Evolutionary conservation across 2,329 filamentous ascomycete genomes (phyloP).

Genomic region (Cucurbitaria berberidis): DNA sequence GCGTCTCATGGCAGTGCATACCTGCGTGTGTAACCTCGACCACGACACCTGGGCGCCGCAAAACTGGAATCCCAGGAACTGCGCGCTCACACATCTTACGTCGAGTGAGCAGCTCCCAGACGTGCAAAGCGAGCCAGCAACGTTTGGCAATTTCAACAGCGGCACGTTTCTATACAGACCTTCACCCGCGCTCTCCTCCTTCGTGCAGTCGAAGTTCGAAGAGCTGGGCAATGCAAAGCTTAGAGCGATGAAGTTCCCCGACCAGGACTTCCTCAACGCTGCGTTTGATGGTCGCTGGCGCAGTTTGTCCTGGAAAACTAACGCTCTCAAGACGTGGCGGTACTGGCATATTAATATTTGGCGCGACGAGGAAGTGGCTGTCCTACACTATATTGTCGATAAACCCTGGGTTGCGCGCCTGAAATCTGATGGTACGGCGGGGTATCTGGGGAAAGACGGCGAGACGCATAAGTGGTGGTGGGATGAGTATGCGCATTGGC

Average conservation of each 20-base stretch:
- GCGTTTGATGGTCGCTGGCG: conserved; percentile 56
- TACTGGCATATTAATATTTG: conserved; percentile 61
- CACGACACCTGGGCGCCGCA: conserved; percentile 57
- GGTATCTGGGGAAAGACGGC: conserved; percentile 59
- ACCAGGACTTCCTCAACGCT: conserved; percentile 61
- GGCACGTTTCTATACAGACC: conserved; percentile 61
- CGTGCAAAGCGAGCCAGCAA: conserved; percentile 43
- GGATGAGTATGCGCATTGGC: conserved; percentile 54
- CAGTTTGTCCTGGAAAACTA: conserved; percentile 57
- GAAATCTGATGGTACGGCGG: conserved; percentile 51
- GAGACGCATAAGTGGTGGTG: conserved; percentile 62
- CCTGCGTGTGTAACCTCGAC: conserved; percentile 61
- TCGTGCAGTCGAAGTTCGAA: conserved; percentile 52
- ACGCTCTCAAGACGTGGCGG: conserved; percentile 61
- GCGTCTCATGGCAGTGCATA: conserved; percentile 58
- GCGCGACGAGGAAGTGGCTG: conserved; percentile 56
- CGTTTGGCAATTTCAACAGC: conserved; percentile 58
- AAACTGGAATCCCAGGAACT: conserved; percentile 58
- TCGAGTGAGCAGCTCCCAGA: conserved; percentile 42
- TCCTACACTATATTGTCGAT: conserved; percentile 62
- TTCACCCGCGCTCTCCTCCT: conserved; percentile 44
- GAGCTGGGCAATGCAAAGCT: conserved; percentile 45
- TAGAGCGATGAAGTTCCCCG: conserved; percentile 57
- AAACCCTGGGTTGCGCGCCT: conserved; percentile 60
- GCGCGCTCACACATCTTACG: conserved; percentile 54